Evolutionary conservation across 2,329 filamentous ascomycete genomes (phyloP), one percentile per base, ranked within the genome.

Genomic region (Diaporthe ilicicola): DNA sequence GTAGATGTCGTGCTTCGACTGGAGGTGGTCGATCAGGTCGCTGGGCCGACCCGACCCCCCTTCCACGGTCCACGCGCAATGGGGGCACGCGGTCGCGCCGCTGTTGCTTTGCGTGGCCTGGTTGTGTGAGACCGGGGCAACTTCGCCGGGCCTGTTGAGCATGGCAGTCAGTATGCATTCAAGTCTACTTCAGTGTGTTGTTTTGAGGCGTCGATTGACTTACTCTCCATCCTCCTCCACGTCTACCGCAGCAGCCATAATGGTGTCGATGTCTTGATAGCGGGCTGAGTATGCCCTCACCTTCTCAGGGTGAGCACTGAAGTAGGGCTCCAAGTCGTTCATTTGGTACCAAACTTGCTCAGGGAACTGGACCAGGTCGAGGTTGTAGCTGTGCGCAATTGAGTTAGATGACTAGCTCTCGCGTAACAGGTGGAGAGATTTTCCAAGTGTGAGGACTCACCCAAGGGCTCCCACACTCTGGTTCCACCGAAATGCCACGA

Each of bases 181-280:
- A 3, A 4, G 37, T 12, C 2, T 7, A 3, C 4, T 32, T 53
- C 5, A 53, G 15, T 3, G 6, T 2, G 6, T 6, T 7, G 5
- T 3, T n/a, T 12, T n/a, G 22, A 2, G 15, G 5, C 2, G 19
- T 4, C 0, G 2, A 5, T 2, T 32, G 2, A 32, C 37, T 46
- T 32, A 61, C 56, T 61, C 56, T 46, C 39, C 56, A 9, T 29
- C 4, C 0, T 24, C 39, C 39, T 61, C 17, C 1, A 46, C 37
- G 2, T 61, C 56, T 10, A 10, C 2, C 1, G 13, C n/a, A 5
- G 56, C 56, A 2, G 32, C 39, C 3, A 61, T 17, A 7, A 61
- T 32, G 2, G 24, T 19, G 10, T 32, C 24, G 2, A 32, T 6
- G 17, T 27, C 7, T 8, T 1, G 17, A 39, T 61, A 61, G 15